Percentiles rank a stretch among this genome's conserved stretches.
phyloP scores from a whole-genome alignment of 805 yeast species.

The Maudiozyma bulderi region DNA sequence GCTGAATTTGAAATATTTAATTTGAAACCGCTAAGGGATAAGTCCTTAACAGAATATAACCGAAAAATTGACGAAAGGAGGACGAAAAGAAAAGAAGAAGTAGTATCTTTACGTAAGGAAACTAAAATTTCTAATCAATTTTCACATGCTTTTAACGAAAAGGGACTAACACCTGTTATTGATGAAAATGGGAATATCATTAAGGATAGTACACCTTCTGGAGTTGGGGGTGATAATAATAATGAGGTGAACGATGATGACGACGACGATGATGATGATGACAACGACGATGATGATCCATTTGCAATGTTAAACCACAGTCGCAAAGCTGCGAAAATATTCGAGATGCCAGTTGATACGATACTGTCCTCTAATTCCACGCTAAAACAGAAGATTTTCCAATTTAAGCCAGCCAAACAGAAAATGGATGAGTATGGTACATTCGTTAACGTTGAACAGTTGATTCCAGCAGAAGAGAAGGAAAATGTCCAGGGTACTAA shows the following conservation, averaged over 20 bases:
- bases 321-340: conserved; percentile 2
- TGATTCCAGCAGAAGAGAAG: conserved; percentile 36
- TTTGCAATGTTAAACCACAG: conserved; percentile 3
- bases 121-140: conserved; percentile 16
- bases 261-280: conserved; percentile 22
- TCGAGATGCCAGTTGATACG: conserved; percentile 24
- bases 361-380: conserved; percentile 15
- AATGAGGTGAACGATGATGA: not conserved
- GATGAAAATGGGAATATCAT: not conserved
- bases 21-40: conserved; percentile 42
- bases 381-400: conserved; percentile 58
- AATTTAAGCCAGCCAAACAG: conserved; percentile 48
- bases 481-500: conserved; percentile 11
- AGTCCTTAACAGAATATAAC: conserved; percentile 42
- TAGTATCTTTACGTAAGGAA: conserved; percentile 27
- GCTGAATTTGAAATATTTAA: conserved; percentile 28
- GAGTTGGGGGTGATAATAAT: not conserved
- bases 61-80: conserved; percentile 39
- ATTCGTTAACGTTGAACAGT: conserved; percentile 55
- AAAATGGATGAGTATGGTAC: conserved; percentile 86
- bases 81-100: conserved; percentile 28
- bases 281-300: conserved; percentile 23
- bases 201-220: not conserved
- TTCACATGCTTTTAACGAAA: conserved; percentile 4
- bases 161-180: too few species aligned